Evolutionary conservation across 2,329 filamentous ascomycete genomes (phyloP).

Genomic region (Lachnellula willkommii): DNA sequence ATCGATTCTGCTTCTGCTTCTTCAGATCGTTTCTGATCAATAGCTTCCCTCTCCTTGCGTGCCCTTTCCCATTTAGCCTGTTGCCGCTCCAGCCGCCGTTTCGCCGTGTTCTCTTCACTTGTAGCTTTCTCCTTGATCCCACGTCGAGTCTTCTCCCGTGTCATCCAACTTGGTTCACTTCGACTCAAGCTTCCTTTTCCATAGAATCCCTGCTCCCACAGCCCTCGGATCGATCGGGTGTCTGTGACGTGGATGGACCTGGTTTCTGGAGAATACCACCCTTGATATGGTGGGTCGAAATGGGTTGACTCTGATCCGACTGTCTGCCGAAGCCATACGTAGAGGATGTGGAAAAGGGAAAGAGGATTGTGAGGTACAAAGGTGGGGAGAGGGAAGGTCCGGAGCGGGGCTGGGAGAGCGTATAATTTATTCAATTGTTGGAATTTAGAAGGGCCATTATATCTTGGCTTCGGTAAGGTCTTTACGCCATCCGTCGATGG

Average conservation of each 20-base stretch:
- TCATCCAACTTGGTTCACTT: constrained; percentile 91
- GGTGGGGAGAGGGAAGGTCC: constrained; percentile 75
- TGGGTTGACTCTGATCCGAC: constrained; percentile 61
- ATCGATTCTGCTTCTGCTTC: constrained; percentile 35
- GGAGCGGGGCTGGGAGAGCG: constrained; percentile 71
- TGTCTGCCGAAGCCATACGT: constrained; percentile 70
- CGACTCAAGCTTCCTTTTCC: constrained; percentile 90
- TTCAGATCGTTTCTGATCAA: constrained; percentile 63
- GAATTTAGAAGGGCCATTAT: constrained; percentile 27
- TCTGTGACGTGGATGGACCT: constrained; percentile 81
- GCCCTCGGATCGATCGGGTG: constrained; percentile 63
- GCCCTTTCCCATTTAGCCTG: constrained; percentile 88
- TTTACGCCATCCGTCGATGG: neutral
- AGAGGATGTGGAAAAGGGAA: constrained; percentile 74
- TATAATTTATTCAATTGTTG: constrained; percentile 67
- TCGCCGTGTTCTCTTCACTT: constrained; percentile 74
- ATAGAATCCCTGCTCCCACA: constrained; percentile 98
- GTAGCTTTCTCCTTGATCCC: constrained; percentile 62
- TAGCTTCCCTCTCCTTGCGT: constrained; percentile 76
- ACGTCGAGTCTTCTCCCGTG: constrained; percentile 68
- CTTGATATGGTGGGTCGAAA: constrained; percentile 59
- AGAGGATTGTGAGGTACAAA: constrained; percentile 91
- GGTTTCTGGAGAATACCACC: constrained; percentile 75
- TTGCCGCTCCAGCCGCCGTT: constrained; percentile 70
- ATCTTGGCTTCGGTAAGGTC: constrained; percentile 7